These are phyloP conservation scores for Paraphaeosphaeria minitans DNA, from an alignment of 2,329 filamentous ascomycete species.

Conservation along the genomic window DNA sequence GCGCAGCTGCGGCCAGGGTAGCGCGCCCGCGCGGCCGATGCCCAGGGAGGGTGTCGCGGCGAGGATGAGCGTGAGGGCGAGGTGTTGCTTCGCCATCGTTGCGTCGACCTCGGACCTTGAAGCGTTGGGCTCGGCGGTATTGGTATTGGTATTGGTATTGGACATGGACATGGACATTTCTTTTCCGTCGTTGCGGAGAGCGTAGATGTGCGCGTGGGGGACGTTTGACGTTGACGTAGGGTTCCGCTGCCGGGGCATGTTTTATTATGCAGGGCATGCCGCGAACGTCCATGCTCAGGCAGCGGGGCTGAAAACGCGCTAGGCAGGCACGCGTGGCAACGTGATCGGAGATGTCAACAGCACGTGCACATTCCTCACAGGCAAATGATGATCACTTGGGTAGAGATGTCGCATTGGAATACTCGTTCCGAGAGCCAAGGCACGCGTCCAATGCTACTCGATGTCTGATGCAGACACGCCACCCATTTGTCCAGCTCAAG, in stretches of 20 bases:
- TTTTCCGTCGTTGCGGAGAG: not conserved
- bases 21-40: constrained; percentile 76
- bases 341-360: constrained; percentile 18
- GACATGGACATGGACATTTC: not conserved
- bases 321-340: constrained; percentile 28
- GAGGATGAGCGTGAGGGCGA: constrained; percentile 85
- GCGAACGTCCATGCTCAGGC: constrained; percentile 9
- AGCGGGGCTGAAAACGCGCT: constrained; percentile 20
- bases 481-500: constrained; percentile 2
- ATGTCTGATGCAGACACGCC: not conserved
- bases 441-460: not conserved
- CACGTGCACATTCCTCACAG: not conserved
- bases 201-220: not conserved
- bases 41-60: constrained; percentile 90
- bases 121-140: constrained; percentile 11
- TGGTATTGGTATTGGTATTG: not conserved
- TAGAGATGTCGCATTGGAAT: not conserved
- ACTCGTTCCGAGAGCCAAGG: not conserved
- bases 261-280: not conserved
- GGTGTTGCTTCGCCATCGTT: constrained; percentile 33
- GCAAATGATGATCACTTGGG: too few relatives aligned
- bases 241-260: not conserved
- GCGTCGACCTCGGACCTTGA: constrained; percentile 1
- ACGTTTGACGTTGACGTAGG: not conserved
- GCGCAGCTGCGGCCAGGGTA: constrained; percentile 89